A percentile compares a stretch with the other conserved stretches of the same genome.
Conservation (phyloP, 2,329 filamentous ascomycete species). For the Trichoderma aggressivum region DNA sequence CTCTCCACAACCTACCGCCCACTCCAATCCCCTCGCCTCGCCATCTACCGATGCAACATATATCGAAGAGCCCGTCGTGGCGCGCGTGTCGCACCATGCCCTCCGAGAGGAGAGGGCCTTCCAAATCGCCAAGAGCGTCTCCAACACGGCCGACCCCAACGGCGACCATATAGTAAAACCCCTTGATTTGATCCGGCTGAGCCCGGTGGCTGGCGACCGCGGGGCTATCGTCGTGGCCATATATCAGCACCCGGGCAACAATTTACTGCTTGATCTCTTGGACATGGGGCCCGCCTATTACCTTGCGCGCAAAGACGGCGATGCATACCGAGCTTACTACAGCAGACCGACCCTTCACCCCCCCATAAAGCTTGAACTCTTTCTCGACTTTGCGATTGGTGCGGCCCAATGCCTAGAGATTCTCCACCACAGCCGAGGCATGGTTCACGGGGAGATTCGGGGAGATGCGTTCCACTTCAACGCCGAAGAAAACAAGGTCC, state of each 20-base stretch:
- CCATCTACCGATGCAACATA: constrained; percentile 47
- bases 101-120: constrained; percentile 84
- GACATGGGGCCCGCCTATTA: constrained; percentile 77
- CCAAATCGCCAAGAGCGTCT: constrained; percentile 73
- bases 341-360: constrained; percentile 49
- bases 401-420: constrained; percentile 83
- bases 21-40: constrained; percentile 34
- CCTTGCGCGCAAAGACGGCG: constrained; percentile 50
- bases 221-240: constrained; percentile 73
- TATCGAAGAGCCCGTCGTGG: constrained; percentile 67
- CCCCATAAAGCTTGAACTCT: constrained; percentile 68
- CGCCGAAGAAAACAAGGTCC: constrained; percentile 65
- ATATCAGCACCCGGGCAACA: constrained; percentile 73
- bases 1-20: constrained; percentile 37
- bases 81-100: constrained; percentile 76
- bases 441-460: constrained; percentile 87
- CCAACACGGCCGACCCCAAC: constrained; percentile 66
- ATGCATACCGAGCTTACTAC: constrained; percentile 45
- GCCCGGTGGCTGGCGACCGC: constrained; percentile 65
- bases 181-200: constrained; percentile 72
- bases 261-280: constrained; percentile 67
- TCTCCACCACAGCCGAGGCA: constrained; percentile 81
- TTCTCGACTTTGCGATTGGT: constrained; percentile 88
- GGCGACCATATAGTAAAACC: constrained; percentile 76
- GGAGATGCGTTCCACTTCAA: constrained; percentile 91